Evolutionary conservation across 345 rosid genomes (phyloP), one percentile per base, ranked within the genome.

Genomic region (Pistacia atlantica): DNA sequence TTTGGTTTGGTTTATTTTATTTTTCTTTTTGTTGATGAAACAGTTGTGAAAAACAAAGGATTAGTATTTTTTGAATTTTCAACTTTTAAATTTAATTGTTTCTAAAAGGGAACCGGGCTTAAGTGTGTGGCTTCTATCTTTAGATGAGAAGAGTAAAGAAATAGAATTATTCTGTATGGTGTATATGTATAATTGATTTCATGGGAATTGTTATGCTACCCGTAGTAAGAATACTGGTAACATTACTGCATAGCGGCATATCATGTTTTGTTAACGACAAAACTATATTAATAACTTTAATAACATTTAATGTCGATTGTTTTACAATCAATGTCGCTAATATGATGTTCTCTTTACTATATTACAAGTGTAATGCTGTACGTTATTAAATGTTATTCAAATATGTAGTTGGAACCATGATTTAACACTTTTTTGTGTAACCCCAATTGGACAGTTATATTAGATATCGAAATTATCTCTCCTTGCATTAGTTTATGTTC

Each of bases 401-500:
- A 42, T 42, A 42, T 8, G 9, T 42, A 42, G 46, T 42, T 42
- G 46, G 46, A 42, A 42, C 46, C 46, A 42, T 42, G 46, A 42
- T 59, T 45, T 20, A 73, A 59, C 59, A 37, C 51, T 68, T 48
- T 42, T 49, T 67, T 67, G 11, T 46, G 71, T 48, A 22, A 48
- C 20, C 33, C 38, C 12, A 16, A 8, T 18, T 64, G 17, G 16
- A 37, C 1, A 54, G 18, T 16, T 51, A 67, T 6, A 48, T 22
- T 49, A 16, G 18, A 54, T 2, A 0, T 4, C 12, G 57, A 54
- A 54, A 54, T 16, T 14, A 54, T 54, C 18, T 38, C 16, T 61
- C 31, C 57, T 17, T 14, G 35, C 22, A n/a, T 78, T 59, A 33
- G 56, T 68, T n/a, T 80, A 55, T 48, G 18, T 42, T 75, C 51